Conservation (phyloP, 2,329 filamentous ascomycete genomes). For the Mollisia scopiformis region DNA sequence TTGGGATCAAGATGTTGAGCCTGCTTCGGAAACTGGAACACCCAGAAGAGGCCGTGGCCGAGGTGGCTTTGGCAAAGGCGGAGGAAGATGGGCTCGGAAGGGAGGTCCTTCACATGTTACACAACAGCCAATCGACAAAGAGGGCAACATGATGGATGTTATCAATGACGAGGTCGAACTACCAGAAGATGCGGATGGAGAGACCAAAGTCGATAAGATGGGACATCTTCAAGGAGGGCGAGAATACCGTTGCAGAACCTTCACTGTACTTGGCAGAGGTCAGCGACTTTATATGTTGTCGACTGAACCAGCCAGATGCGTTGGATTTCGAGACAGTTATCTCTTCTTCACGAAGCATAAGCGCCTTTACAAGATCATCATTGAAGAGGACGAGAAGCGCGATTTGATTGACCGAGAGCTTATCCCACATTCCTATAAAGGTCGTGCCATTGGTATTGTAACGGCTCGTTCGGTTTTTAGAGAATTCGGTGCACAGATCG, state of each 20-base stretch:
- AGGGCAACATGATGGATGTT: constrained; percentile 90
- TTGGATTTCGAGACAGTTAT: constrained; percentile 97
- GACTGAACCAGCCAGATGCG: constrained; percentile 93
- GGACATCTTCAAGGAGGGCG: constrained; percentile 82
- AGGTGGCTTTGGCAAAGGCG: constrained; percentile 55
- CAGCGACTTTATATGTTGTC: constrained; percentile 96
- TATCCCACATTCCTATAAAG: constrained; percentile 98
- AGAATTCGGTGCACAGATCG: constrained; percentile 92
- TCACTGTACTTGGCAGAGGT: constrained; percentile 83
- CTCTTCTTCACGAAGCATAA: constrained; percentile 99
- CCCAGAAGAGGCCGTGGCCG: constrained; percentile 67
- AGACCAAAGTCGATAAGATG: constrained; percentile 89
- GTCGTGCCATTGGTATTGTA: constrained; percentile 93
- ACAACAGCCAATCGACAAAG: constrained; percentile 87
- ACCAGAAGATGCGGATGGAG: constrained; percentile 84
- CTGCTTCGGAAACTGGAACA: constrained; percentile 50
- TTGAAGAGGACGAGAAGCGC: constrained; percentile 95
- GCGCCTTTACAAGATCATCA: constrained; percentile 96
- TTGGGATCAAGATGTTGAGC: constrained; percentile 67
- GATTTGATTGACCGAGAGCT: constrained; percentile 95
- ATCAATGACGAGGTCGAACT: constrained; percentile 89
- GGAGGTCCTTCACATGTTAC: constrained; percentile 75
- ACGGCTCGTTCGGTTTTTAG: constrained; percentile 96
- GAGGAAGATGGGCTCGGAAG: constrained; percentile 69
- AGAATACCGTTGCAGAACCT: constrained; percentile 94